These are phyloP conservation scores for Calonectria crousiana DNA, from an alignment of 2,329 filamentous ascomycete species.

Conservation along the genomic window DNA sequence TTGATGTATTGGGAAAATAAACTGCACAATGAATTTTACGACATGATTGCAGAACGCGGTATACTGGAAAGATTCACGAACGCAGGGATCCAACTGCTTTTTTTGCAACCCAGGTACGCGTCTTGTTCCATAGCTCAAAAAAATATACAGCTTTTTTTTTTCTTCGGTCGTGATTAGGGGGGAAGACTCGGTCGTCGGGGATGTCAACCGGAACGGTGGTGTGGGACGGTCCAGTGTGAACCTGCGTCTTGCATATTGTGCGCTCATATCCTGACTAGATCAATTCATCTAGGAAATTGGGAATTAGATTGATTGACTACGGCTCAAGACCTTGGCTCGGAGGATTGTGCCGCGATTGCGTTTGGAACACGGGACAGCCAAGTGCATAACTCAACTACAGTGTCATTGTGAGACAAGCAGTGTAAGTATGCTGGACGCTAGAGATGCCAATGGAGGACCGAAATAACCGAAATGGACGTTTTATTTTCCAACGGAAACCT, in stretches of 20 bases:
- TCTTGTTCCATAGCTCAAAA: too few species aligned
- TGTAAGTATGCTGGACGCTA: background rate
- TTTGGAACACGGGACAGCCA: background rate
- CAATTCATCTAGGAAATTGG: too few species aligned
- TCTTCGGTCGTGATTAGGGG: background rate
- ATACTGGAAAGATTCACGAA: too few species aligned
- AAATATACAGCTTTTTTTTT: background rate
- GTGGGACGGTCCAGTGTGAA: background rate
- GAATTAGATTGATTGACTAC: background rate
- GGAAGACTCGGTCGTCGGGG: background rate
- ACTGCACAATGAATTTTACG: too few species aligned
- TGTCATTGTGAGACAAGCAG: background rate
- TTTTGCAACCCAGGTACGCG: too few species aligned
- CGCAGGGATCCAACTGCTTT: too few species aligned
- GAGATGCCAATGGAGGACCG: too few species aligned
- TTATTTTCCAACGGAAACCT: background rate
- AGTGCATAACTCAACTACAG: background rate
- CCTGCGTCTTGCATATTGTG: background rate
- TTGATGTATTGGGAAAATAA: too few species aligned
- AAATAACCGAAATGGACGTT: background rate
- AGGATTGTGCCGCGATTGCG: background rate
- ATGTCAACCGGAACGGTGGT: background rate
- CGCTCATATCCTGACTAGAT: background rate
- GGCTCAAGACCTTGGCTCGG: too few species aligned
- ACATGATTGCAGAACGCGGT: too few species aligned